Evolutionary conservation across 225 moss, liverwort and hornwort species (phyloP).

Genomic region (Rhytidiadelphus loreus): DNA sequence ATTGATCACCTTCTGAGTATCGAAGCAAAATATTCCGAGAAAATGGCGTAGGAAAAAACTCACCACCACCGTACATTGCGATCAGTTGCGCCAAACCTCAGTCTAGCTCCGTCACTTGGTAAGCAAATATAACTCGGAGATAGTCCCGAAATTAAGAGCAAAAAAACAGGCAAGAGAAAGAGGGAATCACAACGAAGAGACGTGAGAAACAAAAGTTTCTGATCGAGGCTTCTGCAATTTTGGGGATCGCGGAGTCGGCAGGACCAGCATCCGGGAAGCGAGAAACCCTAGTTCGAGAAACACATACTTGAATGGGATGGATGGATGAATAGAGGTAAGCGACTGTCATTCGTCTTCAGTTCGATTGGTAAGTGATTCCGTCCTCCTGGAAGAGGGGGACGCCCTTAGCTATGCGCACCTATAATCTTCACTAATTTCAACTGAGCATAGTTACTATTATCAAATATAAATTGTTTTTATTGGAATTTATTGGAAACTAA

Average conservation of each 20-base stretch:
- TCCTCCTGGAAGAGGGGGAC: not conserved
- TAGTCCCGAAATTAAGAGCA: not conserved
- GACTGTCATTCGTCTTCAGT: not conserved
- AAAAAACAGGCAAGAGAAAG: not conserved
- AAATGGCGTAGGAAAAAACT: not conserved
- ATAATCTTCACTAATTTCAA: not conserved
- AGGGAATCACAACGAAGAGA: not conserved
- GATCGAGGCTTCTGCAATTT: not conserved
- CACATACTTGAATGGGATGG: not conserved
- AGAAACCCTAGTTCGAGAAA: not conserved
- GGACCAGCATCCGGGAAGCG: not conserved
- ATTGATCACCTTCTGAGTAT: not conserved
- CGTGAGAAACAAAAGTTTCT: not conserved
- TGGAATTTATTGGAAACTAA: too few species aligned
- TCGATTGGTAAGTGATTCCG: not conserved
- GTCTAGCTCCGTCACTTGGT: not conserved
- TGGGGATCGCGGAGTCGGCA: not conserved
- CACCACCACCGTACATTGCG: slow-evolving; percentile 56
- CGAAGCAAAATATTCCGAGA: not conserved
- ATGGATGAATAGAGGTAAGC: not conserved
- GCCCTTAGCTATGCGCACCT: not conserved
- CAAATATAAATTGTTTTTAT: not conserved
- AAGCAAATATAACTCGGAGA: not conserved
- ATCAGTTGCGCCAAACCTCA: not conserved
- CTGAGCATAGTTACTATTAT: not conserved